A percentile compares a stretch with the other conserved stretches of the same genome.
Conservation (phyloP, 2,329 filamentous ascomycete genomes). For the Xylariomycetidae sp. region DNA sequence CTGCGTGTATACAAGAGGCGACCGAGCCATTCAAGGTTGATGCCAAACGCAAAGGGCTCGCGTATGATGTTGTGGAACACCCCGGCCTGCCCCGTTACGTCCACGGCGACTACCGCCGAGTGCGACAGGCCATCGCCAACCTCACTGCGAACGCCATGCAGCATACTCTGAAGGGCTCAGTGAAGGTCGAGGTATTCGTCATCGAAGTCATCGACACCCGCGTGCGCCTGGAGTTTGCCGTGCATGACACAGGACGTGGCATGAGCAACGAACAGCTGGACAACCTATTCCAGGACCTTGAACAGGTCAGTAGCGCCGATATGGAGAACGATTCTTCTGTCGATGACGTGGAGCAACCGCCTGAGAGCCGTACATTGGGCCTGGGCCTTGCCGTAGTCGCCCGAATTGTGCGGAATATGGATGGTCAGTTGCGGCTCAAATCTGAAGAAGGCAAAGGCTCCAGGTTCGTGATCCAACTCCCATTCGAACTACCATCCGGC, state of each 20-base stretch:
- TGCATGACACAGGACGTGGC: conserved; percentile 69
- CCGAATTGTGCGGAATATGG: conserved; percentile 81
- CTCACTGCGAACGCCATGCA: conserved; percentile 80
- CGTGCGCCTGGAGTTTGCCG: conserved; percentile 65
- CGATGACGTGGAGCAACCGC: conserved; percentile 23
- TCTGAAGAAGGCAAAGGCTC: conserved; percentile 80
- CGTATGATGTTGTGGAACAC: conserved; percentile 62
- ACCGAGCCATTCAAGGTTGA: conserved; percentile 69
- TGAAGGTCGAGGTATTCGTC: conserved; percentile 66
- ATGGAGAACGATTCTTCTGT: conserved; percentile 24
- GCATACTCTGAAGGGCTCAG: conserved; percentile 61
- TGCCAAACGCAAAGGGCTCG: conserved; percentile 67
- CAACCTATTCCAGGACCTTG: conserved; percentile 51
- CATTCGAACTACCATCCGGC: conserved; percentile 58
- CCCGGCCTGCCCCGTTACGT: conserved; percentile 65
- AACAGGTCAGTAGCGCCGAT: conserved; percentile 49
- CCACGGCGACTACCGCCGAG: conserved; percentile 69
- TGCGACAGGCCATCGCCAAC: conserved; percentile 80
- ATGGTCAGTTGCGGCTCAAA: conserved; percentile 77
- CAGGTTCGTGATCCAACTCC: conserved; percentile 72
- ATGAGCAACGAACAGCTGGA: conserved; percentile 54
- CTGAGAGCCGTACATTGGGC: conserved; percentile 52
- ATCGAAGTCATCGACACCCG: conserved; percentile 44
- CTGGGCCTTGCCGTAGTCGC: conserved; percentile 86
- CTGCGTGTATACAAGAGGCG: conserved; percentile 66